A percentile compares a stretch with the other conserved stretches of the same genome.
Evolutionary conservation across 306 rosid species (phyloP).

Genomic region (Fragaria vesca): DNA sequence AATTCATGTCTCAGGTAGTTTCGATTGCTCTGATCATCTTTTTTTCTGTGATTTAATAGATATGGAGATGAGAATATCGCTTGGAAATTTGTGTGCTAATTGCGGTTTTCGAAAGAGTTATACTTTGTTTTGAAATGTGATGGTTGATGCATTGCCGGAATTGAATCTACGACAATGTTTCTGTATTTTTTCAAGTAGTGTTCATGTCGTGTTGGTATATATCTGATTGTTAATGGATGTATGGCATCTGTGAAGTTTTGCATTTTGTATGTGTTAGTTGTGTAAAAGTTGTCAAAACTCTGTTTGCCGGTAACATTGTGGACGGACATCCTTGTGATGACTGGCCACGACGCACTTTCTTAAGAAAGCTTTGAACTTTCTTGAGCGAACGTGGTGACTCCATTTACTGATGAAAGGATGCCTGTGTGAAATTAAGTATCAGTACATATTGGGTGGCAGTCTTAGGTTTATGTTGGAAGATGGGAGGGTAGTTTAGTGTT

Average conservation of each 20-base stretch:
- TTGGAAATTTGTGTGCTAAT: not conserved
- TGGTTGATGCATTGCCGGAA: not conserved
- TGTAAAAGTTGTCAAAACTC: not conserved
- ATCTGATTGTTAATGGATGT: too few relatives aligned
- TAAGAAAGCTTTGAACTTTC: not conserved
- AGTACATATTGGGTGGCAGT: not conserved
- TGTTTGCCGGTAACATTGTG: constrained; percentile 1
- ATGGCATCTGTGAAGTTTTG: not conserved
- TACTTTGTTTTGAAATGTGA: not conserved
- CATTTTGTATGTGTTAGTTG: not conserved
- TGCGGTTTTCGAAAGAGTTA: not conserved
- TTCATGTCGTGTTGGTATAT: not conserved
- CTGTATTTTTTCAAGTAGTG: not conserved
- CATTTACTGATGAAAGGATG: not conserved
- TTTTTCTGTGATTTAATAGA: not conserved
- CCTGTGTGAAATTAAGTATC: not conserved
- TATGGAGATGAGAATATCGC: not conserved
- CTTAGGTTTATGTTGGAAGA: not conserved
- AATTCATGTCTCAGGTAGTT: constrained; percentile 84
- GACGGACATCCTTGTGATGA: not conserved
- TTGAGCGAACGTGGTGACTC: not conserved
- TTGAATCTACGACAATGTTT: not conserved
- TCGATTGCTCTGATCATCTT: not conserved
- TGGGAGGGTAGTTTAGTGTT: not conserved
- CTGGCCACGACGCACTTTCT: not conserved